Base-by-base conservation (phyloP, 2,329 filamentous ascomycete species). In the Hypomyces rosellus region DNA sequence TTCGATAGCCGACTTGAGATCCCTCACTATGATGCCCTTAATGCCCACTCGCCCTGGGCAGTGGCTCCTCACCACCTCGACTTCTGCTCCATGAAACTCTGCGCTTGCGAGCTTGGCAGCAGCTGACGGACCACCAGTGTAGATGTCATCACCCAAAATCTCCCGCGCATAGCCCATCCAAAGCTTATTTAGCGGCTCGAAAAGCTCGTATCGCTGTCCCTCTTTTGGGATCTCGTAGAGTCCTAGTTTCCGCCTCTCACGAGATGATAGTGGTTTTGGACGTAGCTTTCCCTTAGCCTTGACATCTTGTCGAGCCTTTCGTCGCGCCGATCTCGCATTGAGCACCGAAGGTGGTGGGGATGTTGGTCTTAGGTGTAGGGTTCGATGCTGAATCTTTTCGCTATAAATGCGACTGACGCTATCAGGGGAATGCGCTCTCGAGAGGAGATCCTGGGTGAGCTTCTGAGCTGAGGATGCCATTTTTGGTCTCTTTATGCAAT, bases 121-220 rank as follows among this genome's bases (percentile, higher is more conserved):
- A 2, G 84, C 78, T 5, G 69, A 58, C 3, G 80, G 71, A 0
- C 80, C 80, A 15, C 85, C 75, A 1, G 73, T 71, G 54, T 75
- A 75, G 2, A 82, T 65, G 54, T 80, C 77, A 49, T 80, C 63
- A 5, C 85, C 86, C 1, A 97, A 69, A 0, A 96, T 73, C 58
- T 96, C 91, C 48, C 84, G 81, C 62, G 93, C 86, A 68, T 99
- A 99, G 3, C 80, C 84, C 36, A 84, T 69, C 93, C 93, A 99
- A 55, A 99, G 73, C 14, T 69, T 68, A 65, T 95, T 82, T 57
- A 99, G 70, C 0, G 86, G 86, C 58, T 83, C 78, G 65, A 93
- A 97, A 33, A 92, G 77, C 4, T 75, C 75, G 62, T 95, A 95
- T 37, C 61, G 65, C 34, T 70, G 68, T 50, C 85, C 81, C 34